These are phyloP conservation scores for Beta vulgaris DNA, from an alignment of 148 eudicot genomes.

Conservation along the genomic window DNA sequence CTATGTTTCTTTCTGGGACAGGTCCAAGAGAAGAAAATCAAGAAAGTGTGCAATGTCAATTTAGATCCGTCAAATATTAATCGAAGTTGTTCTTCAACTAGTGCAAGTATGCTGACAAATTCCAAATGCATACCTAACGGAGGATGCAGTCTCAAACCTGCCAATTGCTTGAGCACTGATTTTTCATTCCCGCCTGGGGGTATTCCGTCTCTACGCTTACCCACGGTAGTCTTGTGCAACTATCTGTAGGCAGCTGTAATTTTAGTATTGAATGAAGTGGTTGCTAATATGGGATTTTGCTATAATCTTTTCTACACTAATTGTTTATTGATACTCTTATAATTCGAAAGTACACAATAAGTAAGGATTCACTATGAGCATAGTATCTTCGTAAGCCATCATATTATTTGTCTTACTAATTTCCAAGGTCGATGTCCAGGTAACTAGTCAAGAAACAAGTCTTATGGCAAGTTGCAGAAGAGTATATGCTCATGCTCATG, in stretches of 20 bases:
- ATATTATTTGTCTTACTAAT: background rate
- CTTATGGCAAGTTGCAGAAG: conserved; percentile 71
- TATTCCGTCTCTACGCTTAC: conserved; percentile 51
- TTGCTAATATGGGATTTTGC: background rate
- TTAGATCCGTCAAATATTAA: conserved; percentile 43
- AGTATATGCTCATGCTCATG: conserved; percentile 85
- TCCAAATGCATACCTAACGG: conserved; percentile 51
- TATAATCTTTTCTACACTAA: background rate
- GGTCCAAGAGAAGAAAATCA: conserved; percentile 81
- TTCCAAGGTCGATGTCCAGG: conserved; percentile 34
- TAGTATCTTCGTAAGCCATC: background rate
- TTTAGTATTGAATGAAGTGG: background rate
- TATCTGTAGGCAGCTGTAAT: background rate
- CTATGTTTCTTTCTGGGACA: conserved; percentile 27
- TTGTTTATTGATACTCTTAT: background rate
- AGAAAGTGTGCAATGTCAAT: conserved; percentile 66
- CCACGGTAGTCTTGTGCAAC: conserved; percentile 60
- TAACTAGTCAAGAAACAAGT: conserved; percentile 63
- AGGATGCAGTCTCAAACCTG: conserved; percentile 36
- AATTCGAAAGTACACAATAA: background rate
- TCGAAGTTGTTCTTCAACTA: conserved; percentile 44
- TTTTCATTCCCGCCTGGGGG: conserved; percentile 42
- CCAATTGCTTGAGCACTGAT: conserved; percentile 37
- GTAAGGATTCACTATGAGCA: background rate
- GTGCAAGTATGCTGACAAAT: conserved; percentile 39